Evolutionary conservation across 148 eudicot species (phyloP).

Genomic region (Simmondsia chinensis): DNA sequence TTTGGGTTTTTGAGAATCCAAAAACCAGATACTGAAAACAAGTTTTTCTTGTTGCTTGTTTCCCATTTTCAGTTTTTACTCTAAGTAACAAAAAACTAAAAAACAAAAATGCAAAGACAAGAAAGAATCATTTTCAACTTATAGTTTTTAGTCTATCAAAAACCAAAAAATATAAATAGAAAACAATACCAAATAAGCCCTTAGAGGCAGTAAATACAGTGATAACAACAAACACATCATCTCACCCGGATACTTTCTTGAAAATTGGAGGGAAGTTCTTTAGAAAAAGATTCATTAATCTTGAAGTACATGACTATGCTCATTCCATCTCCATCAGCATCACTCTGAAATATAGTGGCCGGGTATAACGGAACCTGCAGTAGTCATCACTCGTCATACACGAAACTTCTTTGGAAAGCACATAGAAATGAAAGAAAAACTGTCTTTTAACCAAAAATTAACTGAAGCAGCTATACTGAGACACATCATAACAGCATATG

Average conservation of each 20-base stretch:
- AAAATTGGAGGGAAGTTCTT: conserved; percentile 61
- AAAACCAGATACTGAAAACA: too few species aligned
- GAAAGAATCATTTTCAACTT: neutral
- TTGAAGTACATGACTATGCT: conserved; percentile 80
- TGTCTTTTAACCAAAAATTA: conserved; percentile 7
- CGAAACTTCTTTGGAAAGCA: too few species aligned
- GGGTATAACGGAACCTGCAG: conserved; percentile 88
- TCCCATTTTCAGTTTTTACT: too few species aligned
- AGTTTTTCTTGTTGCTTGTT: too few species aligned
- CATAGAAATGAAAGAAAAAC: too few species aligned
- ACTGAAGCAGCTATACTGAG: neutral
- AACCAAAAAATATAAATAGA: too few species aligned
- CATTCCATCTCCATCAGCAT: conserved; percentile 91
- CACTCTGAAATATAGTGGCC: conserved; percentile 64
- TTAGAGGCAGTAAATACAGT: too few species aligned
- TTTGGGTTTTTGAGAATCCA: too few species aligned
- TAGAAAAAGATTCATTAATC: conserved; percentile 58
- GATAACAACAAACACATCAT: conserved; percentile 5
- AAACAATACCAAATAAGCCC: too few species aligned
- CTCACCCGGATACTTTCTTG: conserved; percentile 79
- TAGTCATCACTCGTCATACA: too few species aligned
- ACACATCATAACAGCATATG: too few species aligned
- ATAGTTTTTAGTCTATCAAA: too few species aligned
- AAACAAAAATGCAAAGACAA: neutral
- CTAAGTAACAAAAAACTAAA: neutral